These are phyloP conservation scores for Obelidium mucronatum DNA, from an alignment of 192 early-diverging fungal genomes.

Conservation along the genomic window DNA sequence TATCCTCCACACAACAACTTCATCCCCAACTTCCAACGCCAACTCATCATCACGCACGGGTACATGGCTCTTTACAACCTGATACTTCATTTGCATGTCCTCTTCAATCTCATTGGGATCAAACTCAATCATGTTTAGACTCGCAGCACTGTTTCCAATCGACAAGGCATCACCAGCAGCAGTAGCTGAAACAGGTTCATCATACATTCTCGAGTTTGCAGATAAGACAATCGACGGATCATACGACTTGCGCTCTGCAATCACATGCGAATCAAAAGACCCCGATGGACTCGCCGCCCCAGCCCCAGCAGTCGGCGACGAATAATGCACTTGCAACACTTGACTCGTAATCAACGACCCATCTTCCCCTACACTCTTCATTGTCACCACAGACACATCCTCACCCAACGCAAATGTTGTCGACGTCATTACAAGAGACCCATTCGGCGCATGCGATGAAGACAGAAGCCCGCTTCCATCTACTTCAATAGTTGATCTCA, in stretches of 20 bases:
- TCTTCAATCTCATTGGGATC: background rate
- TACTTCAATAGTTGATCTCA: background rate
- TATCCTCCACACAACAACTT: constrained; percentile 35
- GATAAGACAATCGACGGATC: background rate
- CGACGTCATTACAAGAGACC: background rate
- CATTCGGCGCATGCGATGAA: background rate
- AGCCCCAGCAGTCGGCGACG: background rate
- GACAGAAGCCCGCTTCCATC: background rate
- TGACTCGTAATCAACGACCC: constrained; percentile 13
- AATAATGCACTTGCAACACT: too few species aligned
- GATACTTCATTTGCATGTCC: constrained; percentile 31
- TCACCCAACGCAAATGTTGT: constrained; percentile 27
- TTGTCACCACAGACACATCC: constrained; percentile 24
- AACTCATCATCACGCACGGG: constrained; percentile 22
- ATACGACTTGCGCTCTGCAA: background rate
- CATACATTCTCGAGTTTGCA: background rate
- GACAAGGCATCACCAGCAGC: too few species aligned
- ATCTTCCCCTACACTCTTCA: constrained; percentile 27
- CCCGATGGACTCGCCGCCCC: too few species aligned
- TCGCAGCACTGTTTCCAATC: too few species aligned
- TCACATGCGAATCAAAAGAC: background rate
- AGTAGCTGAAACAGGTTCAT: background rate
- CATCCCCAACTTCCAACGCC: constrained; percentile 16
- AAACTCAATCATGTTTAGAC: too few species aligned
- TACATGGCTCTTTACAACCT: background rate